phyloP scores from a whole-genome alignment of 2,329 filamentous ascomycete genomes.

The Hypoxylon rubiginosum region DNA sequence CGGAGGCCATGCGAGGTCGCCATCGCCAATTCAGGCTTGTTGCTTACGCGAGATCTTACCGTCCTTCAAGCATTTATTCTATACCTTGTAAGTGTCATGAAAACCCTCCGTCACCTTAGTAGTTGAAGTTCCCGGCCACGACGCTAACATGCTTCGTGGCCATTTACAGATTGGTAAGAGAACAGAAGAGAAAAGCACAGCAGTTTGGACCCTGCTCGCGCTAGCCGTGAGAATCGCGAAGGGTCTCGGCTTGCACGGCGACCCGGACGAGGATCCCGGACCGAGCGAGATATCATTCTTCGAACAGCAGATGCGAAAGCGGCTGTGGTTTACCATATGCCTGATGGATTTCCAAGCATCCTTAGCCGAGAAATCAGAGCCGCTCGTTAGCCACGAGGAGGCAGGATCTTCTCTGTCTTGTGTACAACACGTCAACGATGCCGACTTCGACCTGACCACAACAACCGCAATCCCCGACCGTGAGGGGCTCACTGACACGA shows the following conservation, averaged over 20 bases:
- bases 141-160: no score
- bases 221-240: slow-evolving; percentile 50
- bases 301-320: slow-evolving; percentile 39
- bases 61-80: slow-evolving; percentile 51
- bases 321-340: slow-evolving; percentile 46
- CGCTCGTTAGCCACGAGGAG: slow-evolving; percentile 42
- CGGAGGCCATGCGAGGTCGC: slow-evolving; percentile 41
- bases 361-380: slow-evolving; percentile 38
- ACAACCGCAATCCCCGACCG: slow-evolving; percentile 27
- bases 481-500: slow-evolving; percentile 48
- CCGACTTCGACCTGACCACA: slow-evolving; percentile 44
- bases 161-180: slow-evolving; percentile 33
- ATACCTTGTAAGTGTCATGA: slow-evolving; percentile 41
- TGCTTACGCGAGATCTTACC: slow-evolving; percentile 47
- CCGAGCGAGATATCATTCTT: slow-evolving; percentile 37
- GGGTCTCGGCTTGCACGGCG: slow-evolving; percentile 41
- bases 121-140: no score
- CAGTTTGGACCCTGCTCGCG: slow-evolving; percentile 50
- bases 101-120: no score
- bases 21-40: slow-evolving; percentile 42
- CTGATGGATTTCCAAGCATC: slow-evolving; percentile 44
- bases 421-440: slow-evolving; percentile 46
- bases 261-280: slow-evolving; percentile 3
- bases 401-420: slow-evolving; percentile 14
- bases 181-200: slow-evolving; percentile 46